phyloP scores from a whole-genome alignment of 116 monocot genomes.

The Dioscorea cayenensis region DNA sequence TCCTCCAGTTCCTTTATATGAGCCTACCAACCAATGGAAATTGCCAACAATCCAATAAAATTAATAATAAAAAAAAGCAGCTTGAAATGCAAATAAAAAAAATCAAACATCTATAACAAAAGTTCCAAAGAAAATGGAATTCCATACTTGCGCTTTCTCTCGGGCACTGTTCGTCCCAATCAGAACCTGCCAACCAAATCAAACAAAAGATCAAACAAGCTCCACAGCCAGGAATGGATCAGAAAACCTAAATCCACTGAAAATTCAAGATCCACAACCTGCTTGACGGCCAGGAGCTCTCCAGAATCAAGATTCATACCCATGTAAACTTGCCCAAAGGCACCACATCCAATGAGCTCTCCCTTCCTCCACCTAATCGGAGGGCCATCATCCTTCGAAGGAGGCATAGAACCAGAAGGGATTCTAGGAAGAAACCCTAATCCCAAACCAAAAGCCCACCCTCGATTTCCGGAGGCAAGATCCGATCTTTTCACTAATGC shows the following conservation, averaged over 20 bases:
- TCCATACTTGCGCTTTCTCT: constrained; percentile 81
- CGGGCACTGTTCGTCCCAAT: constrained; percentile 67
- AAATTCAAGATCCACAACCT: constrained; percentile 34
- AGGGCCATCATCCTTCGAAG: constrained; percentile 21
- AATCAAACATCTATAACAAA: neutral
- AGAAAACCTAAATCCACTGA: neutral
- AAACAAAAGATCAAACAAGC: neutral
- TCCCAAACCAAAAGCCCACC: constrained; percentile 29
- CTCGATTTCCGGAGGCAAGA: constrained; percentile 79
- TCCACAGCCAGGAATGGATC: neutral
- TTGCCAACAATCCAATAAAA: neutral
- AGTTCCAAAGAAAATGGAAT: constrained; percentile 6
- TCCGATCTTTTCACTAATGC: constrained; percentile 61
- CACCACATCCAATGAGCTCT: constrained; percentile 86
- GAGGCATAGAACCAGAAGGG: constrained; percentile 13
- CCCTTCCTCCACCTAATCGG: constrained; percentile 92
- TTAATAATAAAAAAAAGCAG: neutral
- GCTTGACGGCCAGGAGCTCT: constrained; percentile 89
- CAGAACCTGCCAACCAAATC: constrained; percentile 51
- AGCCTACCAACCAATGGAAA: constrained; percentile 27
- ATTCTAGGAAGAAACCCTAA: constrained; percentile 44
- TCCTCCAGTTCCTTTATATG: constrained; percentile 92
- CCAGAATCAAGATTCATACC: constrained; percentile 99
- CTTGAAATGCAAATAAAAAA: neutral
- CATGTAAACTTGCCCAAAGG: constrained; percentile 96